A percentile compares a stretch with the other conserved stretches of the same genome.
Conservation (phyloP, 2,329 filamentous ascomycete genomes). For the Epichloe gansuensis region DNA sequence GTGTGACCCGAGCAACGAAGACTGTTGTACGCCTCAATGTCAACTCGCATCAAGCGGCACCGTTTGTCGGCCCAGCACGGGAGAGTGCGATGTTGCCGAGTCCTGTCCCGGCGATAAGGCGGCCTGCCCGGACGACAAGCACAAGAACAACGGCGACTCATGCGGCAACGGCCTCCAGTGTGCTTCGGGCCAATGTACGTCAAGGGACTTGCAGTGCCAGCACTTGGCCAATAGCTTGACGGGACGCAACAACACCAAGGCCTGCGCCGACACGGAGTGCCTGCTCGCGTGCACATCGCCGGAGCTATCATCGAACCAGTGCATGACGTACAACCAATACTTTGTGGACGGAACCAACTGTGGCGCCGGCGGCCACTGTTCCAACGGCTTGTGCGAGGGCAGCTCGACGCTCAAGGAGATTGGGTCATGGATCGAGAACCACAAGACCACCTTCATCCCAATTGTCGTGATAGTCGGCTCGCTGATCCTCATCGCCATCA, state of each 20-base stretch:
- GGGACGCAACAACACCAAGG: conserved; percentile 62
- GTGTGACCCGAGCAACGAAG: conserved; percentile 72
- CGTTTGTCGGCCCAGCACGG: conserved; percentile 69
- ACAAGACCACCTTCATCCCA: conserved; percentile 76
- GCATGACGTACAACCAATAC: conserved; percentile 72
- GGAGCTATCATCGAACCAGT: conserved; percentile 51
- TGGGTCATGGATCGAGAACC: conserved; percentile 59
- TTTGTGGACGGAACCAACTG: conserved; percentile 89
- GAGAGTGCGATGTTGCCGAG: conserved; percentile 76
- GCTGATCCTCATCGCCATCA: conserved; percentile 55
- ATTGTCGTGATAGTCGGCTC: conserved; percentile 57
- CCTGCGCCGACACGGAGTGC: conserved; percentile 59
- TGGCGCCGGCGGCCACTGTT: conserved; percentile 65
- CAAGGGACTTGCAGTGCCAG: conserved; percentile 78
- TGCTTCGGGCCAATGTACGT: conserved; percentile 90
- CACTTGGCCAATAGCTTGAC: conserved; percentile 67
- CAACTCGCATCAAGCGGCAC: conserved; percentile 54
- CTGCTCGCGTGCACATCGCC: conserved; percentile 64
- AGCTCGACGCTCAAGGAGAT: conserved; percentile 59
- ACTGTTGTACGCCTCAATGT: conserved; percentile 61
- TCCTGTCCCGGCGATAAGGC: conserved; percentile 62
- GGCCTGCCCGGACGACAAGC: conserved; percentile 62
- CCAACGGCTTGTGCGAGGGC: conserved; percentile 67
- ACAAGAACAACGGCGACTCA: conserved; percentile 53
- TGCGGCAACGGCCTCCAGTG: conserved; percentile 68